Evolutionary conservation across 176 grass and related monocot genomes (phyloP).

Genomic region (Oryza rufipogon): DNA sequence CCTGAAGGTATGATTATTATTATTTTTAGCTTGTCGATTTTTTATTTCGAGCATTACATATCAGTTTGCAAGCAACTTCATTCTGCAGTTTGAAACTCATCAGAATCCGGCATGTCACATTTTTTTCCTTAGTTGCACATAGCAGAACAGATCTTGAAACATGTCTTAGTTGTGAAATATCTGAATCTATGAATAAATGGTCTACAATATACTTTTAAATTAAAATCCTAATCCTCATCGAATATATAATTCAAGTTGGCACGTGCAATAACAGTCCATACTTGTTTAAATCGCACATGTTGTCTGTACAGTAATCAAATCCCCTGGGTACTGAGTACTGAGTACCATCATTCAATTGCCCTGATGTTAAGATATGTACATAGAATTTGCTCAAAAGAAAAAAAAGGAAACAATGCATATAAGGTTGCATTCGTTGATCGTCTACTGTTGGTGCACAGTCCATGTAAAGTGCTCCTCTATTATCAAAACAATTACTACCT

Average conservation of each 20-base stretch:
- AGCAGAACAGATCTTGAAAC: background rate
- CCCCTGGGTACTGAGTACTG: background rate
- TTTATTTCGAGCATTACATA: constrained; percentile 1
- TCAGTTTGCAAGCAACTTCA: background rate
- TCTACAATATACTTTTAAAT: background rate
- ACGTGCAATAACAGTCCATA: background rate
- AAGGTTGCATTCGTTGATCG: background rate
- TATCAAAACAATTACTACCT: background rate
- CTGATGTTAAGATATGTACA: background rate
- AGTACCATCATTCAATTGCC: background rate
- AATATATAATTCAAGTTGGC: background rate
- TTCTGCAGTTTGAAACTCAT: background rate
- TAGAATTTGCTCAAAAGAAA: background rate
- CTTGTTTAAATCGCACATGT: background rate
- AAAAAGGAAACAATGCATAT: background rate
- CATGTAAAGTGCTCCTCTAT: background rate
- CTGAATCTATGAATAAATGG: background rate
- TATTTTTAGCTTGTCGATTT: background rate
- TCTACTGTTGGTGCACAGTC: background rate
- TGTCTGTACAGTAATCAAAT: constrained; percentile 24
- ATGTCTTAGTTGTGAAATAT: too few species aligned
- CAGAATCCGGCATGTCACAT: background rate
- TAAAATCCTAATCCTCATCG: background rate
- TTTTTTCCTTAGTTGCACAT: background rate
- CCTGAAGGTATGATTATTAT: background rate